Base-by-base conservation (phyloP, 257 asterid species). In the Solanum pimpinellifolium region DNA sequence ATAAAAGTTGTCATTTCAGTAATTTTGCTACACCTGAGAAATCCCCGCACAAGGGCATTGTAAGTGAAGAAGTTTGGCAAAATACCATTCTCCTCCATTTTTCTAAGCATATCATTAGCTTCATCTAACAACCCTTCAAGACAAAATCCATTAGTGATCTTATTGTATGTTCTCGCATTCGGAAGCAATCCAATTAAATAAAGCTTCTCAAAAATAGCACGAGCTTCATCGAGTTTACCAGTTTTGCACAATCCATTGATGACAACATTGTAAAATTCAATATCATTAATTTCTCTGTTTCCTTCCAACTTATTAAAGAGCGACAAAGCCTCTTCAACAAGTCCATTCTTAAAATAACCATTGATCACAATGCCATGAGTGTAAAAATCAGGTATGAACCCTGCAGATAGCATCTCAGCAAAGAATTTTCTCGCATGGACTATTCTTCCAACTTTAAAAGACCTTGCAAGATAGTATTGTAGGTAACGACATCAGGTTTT, bases 61-160 rank as follows among this genome's bases (percentile, higher is more conserved):
- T 66, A 84, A 12, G 88, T 87, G 2, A 69, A 20, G 21, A 21
- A 8, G 4, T 89, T 1, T 6, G 89, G 60, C 1, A 27, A 21
- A 11, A 33, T 44, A 20, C 83, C 77, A 23, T 41, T 44, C 10
- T 52, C 56, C 62, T 20, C 46, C 88, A 89, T 89, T 59, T 69
- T 66, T 10, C 25, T 39, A 5, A 72, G 18, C 15, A 84, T 66
- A 11, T 11, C 69, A 69, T 80, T 85, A 1, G 88, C 90, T 66
- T 89, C 91, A n/a, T 85, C 39, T 3, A 87, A 20, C 70, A 86
- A 65, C 14, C 89, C 90, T 70, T 62, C 59, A 2, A 33, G 52
- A 15, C 90, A 87, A 2, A 87, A 73, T 10, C 33, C 81, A 72
- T 11, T 7, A 4, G 88, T 87, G 4, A 35, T 23, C 5, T 9